These are phyloP conservation scores for Pyrenochaeta sp. DNA, from an alignment of 2,329 filamentous ascomycete species.

Conservation along the genomic window DNA sequence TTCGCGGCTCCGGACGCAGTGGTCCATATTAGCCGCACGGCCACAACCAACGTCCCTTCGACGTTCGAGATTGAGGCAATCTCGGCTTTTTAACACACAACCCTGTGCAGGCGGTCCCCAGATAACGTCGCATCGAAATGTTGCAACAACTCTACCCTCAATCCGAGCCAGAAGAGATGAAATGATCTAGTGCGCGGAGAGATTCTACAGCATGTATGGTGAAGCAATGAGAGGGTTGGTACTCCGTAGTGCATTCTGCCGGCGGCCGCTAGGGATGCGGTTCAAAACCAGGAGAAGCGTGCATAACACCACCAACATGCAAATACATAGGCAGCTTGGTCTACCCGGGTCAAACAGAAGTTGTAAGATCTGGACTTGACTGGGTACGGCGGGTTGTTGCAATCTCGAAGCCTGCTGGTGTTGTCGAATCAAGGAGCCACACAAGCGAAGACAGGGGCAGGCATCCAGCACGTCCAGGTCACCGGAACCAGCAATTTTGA, in stretches of 20 bases:
- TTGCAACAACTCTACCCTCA: conserved; percentile 13
- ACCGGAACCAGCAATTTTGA: conserved; percentile 19
- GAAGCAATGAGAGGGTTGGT: conserved; percentile 3
- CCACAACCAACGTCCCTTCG: not conserved
- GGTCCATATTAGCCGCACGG: not conserved
- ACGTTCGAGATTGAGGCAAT: conserved; percentile 3
- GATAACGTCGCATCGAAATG: conserved; percentile 20
- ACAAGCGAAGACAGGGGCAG: conserved; percentile 24
- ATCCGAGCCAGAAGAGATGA: conserved; percentile 1
- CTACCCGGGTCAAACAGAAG: not conserved
- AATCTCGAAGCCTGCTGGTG: conserved; percentile 10
- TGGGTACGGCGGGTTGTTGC: conserved; percentile 7
- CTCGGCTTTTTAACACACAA: conserved; percentile 1
- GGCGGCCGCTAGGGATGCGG: conserved; percentile 4
- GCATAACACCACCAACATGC: not conserved
- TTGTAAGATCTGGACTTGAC: not conserved
- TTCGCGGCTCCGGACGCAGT: not conserved
- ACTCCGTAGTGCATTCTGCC: conserved; percentile 5
- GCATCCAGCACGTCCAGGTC: conserved; percentile 27
- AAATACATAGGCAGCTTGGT: not conserved
- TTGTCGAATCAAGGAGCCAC: conserved; percentile 23
- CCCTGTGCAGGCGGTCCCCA: not conserved
- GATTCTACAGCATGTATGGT: conserved; percentile 7
- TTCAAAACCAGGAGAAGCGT: not conserved
- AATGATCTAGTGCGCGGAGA: conserved; percentile 8